Percentiles rank a stretch among this genome's conserved stretches.
phyloP scores from a whole-genome alignment of 2,329 filamentous ascomycete genomes.

The Cladosporium sp. region DNA sequence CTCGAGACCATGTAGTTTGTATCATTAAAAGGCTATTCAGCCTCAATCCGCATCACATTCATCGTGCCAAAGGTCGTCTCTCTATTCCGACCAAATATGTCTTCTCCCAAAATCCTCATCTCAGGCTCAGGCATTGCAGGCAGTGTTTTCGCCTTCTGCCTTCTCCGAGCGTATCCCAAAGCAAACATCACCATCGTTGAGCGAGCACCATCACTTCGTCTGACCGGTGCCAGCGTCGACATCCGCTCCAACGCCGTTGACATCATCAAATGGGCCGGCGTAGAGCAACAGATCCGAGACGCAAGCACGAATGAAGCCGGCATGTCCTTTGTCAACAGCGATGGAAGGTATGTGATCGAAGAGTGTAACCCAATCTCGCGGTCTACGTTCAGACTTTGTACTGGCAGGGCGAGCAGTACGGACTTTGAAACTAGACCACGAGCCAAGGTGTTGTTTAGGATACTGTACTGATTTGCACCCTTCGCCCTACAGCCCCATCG shows the following conservation, averaged over 20 bases:
- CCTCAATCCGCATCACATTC: not conserved
- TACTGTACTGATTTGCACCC: no score
- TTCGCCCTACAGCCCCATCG: no score
- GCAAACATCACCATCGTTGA: constrained; percentile 47
- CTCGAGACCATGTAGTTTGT: not conserved
- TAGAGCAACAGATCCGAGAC: constrained; percentile 40
- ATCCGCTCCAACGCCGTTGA: constrained; percentile 45
- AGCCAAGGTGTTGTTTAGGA: no score
- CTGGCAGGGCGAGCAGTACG: no score
- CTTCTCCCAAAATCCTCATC: constrained; percentile 37
- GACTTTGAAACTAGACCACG: no score
- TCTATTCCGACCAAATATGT: constrained; percentile 9
- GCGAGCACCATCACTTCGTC: constrained; percentile 40
- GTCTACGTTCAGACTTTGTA: no score
- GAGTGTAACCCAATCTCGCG: no score
- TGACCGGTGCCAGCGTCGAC: constrained; percentile 48
- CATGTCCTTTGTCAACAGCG: constrained; percentile 39
- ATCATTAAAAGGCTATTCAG: not conserved
- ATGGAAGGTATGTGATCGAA: no score
- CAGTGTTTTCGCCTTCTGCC: constrained; percentile 38
- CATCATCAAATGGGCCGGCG: constrained; percentile 43
- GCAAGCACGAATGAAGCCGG: constrained; percentile 44
- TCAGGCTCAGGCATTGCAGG: constrained; percentile 44
- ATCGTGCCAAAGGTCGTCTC: not conserved
- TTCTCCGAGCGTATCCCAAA: constrained; percentile 33